phyloP scores from a whole-genome alignment of 2,329 filamentous ascomycete genomes.

The Ophiostoma ulmi region DNA sequence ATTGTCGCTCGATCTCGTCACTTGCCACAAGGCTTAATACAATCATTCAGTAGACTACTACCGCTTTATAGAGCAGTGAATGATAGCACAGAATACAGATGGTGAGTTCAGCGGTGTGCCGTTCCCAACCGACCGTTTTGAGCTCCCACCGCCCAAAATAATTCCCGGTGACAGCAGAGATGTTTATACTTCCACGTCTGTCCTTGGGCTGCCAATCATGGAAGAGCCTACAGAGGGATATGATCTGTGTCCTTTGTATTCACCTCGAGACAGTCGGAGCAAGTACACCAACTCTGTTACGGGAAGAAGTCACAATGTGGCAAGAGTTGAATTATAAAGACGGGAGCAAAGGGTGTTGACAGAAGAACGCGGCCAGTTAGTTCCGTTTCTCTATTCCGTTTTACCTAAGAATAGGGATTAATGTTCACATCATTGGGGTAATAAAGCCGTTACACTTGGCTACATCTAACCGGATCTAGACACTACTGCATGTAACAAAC shows the following conservation, averaged over 20 bases:
- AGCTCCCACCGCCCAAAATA: slow-evolving; percentile 46
- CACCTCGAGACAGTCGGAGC: background rate
- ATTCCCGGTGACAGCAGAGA: slow-evolving; percentile 32
- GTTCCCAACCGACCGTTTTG: slow-evolving; percentile 43
- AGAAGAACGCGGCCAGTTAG: background rate
- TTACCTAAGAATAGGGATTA: too few species aligned
- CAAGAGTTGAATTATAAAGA: background rate
- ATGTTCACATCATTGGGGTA: background rate
- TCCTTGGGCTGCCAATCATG: slow-evolving; percentile 32
- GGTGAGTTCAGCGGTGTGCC: slow-evolving; percentile 43
- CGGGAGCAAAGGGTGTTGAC: background rate
- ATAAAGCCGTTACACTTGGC: background rate
- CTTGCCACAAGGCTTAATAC: background rate
- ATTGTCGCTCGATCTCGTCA: background rate
- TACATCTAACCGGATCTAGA: background rate
- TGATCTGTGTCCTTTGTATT: background rate
- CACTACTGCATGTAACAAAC: background rate
- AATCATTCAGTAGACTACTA: slow-evolving; percentile 39
- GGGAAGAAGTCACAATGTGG: background rate
- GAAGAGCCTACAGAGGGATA: slow-evolving; percentile 29
- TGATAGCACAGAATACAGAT: slow-evolving; percentile 43
- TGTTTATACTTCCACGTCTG: slow-evolving; percentile 22
- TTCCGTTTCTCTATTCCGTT: background rate
- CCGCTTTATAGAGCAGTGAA: slow-evolving; percentile 45
- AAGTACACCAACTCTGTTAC: background rate